Conservation (phyloP, 257 asterid species). For the Solanum ossicruentum region DNA sequence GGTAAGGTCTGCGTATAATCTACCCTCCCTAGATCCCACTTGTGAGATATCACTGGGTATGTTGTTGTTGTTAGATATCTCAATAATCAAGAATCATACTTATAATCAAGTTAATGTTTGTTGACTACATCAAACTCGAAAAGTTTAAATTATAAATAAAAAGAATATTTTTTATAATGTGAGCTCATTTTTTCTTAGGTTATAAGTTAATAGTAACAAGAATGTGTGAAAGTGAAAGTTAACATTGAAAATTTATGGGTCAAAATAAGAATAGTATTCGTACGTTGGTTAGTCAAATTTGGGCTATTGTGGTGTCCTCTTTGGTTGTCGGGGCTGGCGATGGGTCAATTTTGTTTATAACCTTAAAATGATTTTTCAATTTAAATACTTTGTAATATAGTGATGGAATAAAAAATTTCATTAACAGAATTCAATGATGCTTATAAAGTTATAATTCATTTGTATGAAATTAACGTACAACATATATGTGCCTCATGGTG, state of each 20-base stretch:
- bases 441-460: too few relatives aligned
- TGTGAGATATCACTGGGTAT: too few relatives aligned
- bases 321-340: neutral
- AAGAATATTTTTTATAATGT: neutral
- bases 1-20: too few relatives aligned
- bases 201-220: neutral
- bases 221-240: neutral
- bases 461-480: too few relatives aligned
- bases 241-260: neutral
- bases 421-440: neutral
- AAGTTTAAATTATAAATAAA: neutral
- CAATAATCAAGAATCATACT: too few relatives aligned
- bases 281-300: neutral
- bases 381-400: neutral
- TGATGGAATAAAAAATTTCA: neutral
- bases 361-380: neutral
- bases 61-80: too few relatives aligned
- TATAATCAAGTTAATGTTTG: too few relatives aligned
- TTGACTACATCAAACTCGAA: neutral
- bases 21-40: too few relatives aligned
- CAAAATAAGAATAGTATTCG: neutral
- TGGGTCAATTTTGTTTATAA: neutral
- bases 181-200: neutral
- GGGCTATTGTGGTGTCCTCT: neutral
- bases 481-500: too few relatives aligned